phyloP scores from a whole-genome alignment of 1,284 basidiomycete genomes.

The Golubevia sp. region DNA sequence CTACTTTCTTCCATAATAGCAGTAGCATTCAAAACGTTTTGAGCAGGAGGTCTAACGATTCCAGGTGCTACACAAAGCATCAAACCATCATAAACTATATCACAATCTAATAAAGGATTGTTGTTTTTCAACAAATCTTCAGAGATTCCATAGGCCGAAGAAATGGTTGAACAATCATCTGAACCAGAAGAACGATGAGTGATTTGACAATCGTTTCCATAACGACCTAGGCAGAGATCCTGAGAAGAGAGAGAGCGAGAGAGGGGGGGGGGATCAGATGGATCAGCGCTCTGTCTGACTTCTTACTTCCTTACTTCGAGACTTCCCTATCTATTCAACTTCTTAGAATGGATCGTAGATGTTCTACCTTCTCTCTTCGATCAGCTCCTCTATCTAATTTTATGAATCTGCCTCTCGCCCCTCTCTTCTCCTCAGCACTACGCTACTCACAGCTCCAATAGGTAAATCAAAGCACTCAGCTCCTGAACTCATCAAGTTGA shows the following conservation, averaged over 20 bases:
- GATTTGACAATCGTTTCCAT: slow-evolving; percentile 50
- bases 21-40: slow-evolving; percentile 24
- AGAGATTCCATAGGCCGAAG: slow-evolving; percentile 32
- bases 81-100: slow-evolving; percentile 36
- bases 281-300: too few species aligned
- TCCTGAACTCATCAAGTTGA: slow-evolving; percentile 68
- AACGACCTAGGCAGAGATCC: slow-evolving; percentile 42
- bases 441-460: too few species aligned
- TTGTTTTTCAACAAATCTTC: slow-evolving; percentile 26
- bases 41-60: slow-evolving; percentile 31
- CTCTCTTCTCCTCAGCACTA: too few species aligned
- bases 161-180: slow-evolving; percentile 40
- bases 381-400: too few species aligned
- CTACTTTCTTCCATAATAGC: slow-evolving; percentile 3
- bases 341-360: too few species aligned
- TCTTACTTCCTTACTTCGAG: too few species aligned
- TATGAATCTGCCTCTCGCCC: too few species aligned
- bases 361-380: too few species aligned
- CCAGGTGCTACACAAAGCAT: slow-evolving; percentile 42
- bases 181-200: slow-evolving; percentile 25
- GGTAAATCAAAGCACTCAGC: slow-evolving; percentile 68
- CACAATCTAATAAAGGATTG: slow-evolving; percentile 43
- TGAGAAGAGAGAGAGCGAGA: slow-evolving; percentile 1
- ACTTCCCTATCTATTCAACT: too few species aligned
- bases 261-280: background rate